Base-by-base conservation (phyloP, 352 stramenopile genomes). In the Phytopythium litorale region DNA sequence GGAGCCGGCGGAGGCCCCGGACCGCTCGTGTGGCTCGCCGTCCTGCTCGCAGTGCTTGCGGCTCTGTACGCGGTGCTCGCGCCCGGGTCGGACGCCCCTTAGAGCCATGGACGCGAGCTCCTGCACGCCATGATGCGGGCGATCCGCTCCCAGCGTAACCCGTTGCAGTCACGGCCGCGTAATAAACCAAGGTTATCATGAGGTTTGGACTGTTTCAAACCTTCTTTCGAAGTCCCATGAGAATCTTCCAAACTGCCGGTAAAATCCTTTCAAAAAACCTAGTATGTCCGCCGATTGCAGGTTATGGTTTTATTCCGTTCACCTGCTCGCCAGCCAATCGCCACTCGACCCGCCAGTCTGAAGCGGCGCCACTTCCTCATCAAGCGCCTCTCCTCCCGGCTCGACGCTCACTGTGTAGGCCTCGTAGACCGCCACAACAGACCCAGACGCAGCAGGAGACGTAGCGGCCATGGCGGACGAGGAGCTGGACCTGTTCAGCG, bases 401-500 rank as follows among this genome's bases (percentile, higher is more conserved):
- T 33, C 13, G 9, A 32, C 9, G 13, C 11, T 4, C 46, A 12
- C 6, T 4, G 7, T 15, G 16, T 6, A 16, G 0, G 23, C 8
- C 25, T 8, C 15, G 23, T 18, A 23, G 40, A 46, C 40, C 40
- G 7, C 18, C 18, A 8, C 42, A 48, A 4, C 5, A 48, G 18
- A 16, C 5, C 18, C 35, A 19, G 49, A 11, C 19, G 32, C 42
- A 28, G n/a, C 35, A 19, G 28, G 1, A 15, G 32, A 3, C 38
- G 12, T 8, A 11, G 42, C 35, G 42, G 55, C 55, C 55, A 60
- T 60, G 55, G 55, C 55, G 64, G 89, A 97, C 68, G 89, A 98
- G 58, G 80, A 98, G 25, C 79, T 98, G 37, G 94, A 97, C 69
- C 73, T 98, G 52, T 98, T 98, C 73, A 89, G 90, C 49, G 94